These are phyloP conservation scores for Magnusiomyces suaveolens DNA, from an alignment of 1,139 yeast species.

Conservation along the genomic window DNA sequence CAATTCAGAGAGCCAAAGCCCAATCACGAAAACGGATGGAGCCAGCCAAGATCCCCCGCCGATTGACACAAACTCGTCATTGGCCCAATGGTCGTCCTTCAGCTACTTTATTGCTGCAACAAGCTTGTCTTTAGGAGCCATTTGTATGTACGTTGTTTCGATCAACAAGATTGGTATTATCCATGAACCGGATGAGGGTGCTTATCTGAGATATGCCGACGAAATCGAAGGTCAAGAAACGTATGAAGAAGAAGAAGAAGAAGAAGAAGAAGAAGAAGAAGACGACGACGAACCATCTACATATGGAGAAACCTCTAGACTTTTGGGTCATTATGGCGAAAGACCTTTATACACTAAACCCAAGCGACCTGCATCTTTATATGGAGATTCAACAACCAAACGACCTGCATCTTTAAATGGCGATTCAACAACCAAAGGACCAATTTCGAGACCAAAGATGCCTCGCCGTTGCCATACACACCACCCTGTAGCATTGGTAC, in stretches of 20 bases:
- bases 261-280: conserved; percentile 1
- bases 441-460: background rate
- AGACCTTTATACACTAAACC: background rate
- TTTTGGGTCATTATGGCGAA: background rate
- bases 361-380: background rate
- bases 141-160: conserved; percentile 22
- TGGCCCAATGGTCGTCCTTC: conserved; percentile 36
- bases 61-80: conserved; percentile 12
- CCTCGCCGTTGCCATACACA: background rate
- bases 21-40: background rate
- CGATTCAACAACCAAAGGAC: background rate
- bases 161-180: background rate
- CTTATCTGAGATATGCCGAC: background rate
- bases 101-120: conserved; percentile 65
- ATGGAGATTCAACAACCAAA: background rate
- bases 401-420: background rate
- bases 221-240: background rate
- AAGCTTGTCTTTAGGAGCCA: conserved; percentile 45
- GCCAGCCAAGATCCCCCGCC: background rate
- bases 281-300: background rate
- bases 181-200: conserved; percentile 5
- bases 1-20: conserved; percentile 29
- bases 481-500: background rate
- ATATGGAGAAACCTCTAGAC: background rate
- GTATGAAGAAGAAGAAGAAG: background rate